A percentile compares a stretch with the other conserved stretches of the same genome.
Evolutionary conservation across 2,329 filamentous ascomycete species (phyloP).

Genomic region (Apiospora phragmitis): DNA sequence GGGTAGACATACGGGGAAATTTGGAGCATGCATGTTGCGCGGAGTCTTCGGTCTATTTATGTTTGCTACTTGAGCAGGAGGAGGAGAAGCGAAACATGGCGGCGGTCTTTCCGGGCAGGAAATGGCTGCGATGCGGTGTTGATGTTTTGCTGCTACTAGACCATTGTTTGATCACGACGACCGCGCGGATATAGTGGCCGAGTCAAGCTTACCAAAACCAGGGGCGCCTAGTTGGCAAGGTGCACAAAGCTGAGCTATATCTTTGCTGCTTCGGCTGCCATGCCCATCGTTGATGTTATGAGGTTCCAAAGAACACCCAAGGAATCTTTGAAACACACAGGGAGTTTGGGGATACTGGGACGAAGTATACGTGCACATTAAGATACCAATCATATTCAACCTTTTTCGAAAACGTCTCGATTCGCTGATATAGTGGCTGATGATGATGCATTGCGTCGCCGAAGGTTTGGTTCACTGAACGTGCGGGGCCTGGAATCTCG

Average conservation of each 20-base stretch:
- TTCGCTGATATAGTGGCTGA: neutral
- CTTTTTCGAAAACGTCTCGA: neutral
- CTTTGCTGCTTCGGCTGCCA: neutral
- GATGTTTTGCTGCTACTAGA: neutral
- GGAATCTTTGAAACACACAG: neutral
- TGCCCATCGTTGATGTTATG: neutral
- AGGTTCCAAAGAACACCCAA: neutral
- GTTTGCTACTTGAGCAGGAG: neutral
- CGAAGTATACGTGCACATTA: slow-evolving; percentile 3
- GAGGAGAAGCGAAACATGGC: neutral
- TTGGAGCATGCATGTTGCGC: slow-evolving; percentile 2
- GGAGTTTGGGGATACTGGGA: neutral
- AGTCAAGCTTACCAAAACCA: neutral
- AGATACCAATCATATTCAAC: neutral
- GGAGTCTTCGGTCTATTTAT: slow-evolving; percentile 5
- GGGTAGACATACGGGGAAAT: neutral
- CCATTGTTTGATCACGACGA: neutral
- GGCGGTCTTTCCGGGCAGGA: neutral
- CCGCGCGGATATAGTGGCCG: neutral
- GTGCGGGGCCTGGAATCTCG: neutral
- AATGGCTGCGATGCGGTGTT: neutral
- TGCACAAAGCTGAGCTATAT: neutral
- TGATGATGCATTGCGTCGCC: neutral
- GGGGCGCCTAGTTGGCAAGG: neutral
- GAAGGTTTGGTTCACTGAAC: neutral